Base-by-base conservation (phyloP, 129 eudicot species). In the Mikania micrantha region DNA sequence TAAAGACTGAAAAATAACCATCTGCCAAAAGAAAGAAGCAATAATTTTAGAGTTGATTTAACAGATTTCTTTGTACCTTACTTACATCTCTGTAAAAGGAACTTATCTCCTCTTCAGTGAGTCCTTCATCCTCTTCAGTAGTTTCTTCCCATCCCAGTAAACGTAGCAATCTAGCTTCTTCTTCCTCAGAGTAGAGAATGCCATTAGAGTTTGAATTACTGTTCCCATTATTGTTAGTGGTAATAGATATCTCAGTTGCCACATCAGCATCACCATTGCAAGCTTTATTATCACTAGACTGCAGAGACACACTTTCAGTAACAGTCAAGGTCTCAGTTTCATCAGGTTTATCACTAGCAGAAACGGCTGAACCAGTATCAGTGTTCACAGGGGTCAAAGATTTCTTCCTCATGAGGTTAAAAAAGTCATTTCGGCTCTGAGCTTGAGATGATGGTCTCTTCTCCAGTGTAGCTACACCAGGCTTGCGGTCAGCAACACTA, bases 91-190 rank as follows among this genome's bases (percentile, higher is more conserved):
- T 73, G 83, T 74, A 82, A 73, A 88, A 93, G 34, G 92, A 85
- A 77, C 53, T 85, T 60, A 89, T 93, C 84, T 93, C 99, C 68
- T 93, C 99, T 71, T 88, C 96, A 16, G 96, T 93, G 60, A 93
- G 87, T 13, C 92, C 92, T 67, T 69, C 99, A 47, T 93, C 99
- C 22, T 85, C 62, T 56, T 56, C 96, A 69, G 79, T 82, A 67
- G 83, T 79, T 67, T 88, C 98, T 71, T 93, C 88, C 99, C 99
- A 93, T 9, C 96, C 99, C 66, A 89, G 35, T 53, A 87, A 82
- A 8, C 92, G 96, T 13, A 93, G 16, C 25, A 93, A 87, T 15
- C 87, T 87, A 75, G 85, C 85, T 81, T 93, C 96, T 85, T 88
- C 99, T 83, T 86, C 99, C 71, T 85, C 96, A 0, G 96, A 60